Percentiles rank a stretch among this genome's conserved stretches.
Conservation (phyloP, 345 rosid species). For the Pugionium dolabratum region DNA sequence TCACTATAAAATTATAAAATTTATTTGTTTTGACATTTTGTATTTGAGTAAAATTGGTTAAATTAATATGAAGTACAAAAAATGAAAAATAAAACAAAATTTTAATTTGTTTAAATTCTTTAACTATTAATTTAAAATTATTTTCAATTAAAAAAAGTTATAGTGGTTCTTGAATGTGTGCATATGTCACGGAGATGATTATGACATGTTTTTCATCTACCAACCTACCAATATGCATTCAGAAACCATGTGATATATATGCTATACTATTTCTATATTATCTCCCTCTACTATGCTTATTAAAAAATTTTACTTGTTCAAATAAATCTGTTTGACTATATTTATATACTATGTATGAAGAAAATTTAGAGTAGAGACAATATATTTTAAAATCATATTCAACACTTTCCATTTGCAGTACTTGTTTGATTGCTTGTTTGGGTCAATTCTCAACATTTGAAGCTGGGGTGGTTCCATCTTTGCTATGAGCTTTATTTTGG, state of each 20-base stretch:
- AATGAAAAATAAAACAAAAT: too few species aligned
- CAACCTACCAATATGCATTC: conserved; percentile 40
- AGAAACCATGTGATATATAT: conserved; percentile 35
- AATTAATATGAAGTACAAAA: too few species aligned
- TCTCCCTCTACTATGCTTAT: not conserved
- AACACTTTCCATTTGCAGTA: conserved; percentile 8
- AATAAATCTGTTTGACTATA: conserved; percentile 21
- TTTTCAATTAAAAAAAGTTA: not conserved
- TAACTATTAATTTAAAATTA: too few species aligned
- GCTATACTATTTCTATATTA: conserved; percentile 1
- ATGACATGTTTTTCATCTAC: conserved; percentile 30
- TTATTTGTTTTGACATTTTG: too few species aligned
- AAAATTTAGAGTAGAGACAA: not conserved
- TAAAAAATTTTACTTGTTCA: not conserved
- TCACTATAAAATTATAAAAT: too few species aligned
- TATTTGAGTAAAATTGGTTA: too few species aligned
- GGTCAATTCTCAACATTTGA: not conserved
- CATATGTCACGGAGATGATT: conserved; percentile 29
- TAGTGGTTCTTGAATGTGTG: conserved; percentile 23
- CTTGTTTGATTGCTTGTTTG: conserved; percentile 23
- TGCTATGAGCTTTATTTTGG: not conserved
- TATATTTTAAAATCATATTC: not conserved
- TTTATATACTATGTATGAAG: not conserved
- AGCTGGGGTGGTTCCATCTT: conserved; percentile 19
- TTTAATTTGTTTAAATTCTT: too few species aligned